These are phyloP conservation scores for Ceratocystis alfenasii DNA, from an alignment of 2,329 filamentous ascomycete genomes.

Conservation along the genomic window DNA sequence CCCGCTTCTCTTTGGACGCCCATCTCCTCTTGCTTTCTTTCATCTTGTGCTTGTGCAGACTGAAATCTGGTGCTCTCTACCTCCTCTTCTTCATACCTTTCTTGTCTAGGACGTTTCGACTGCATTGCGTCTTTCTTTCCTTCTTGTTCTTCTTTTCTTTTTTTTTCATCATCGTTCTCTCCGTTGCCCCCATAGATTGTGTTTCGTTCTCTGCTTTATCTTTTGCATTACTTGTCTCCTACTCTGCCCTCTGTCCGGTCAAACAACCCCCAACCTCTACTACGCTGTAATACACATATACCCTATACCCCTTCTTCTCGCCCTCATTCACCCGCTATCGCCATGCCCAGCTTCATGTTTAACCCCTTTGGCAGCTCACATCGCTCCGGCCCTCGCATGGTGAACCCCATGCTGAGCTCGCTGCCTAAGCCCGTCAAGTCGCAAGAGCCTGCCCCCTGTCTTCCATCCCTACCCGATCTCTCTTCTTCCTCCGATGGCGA, in stretches of 20 bases:
- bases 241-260: background rate
- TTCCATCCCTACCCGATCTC: conserved; percentile 13
- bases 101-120: too few relatives aligned
- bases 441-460: conserved; percentile 10
- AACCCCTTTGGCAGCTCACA: conserved; percentile 17
- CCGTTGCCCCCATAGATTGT: background rate
- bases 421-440: conserved; percentile 6
- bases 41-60: background rate
- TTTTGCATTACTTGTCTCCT: background rate
- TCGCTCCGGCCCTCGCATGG: conserved; percentile 18
- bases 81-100: too few relatives aligned
- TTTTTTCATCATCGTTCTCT: background rate
- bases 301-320: background rate
- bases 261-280: background rate
- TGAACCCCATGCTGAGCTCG: conserved; percentile 18
- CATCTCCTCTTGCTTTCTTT: background rate
- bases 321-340: background rate
- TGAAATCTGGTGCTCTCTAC: too few relatives aligned
- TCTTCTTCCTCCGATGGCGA: conserved; percentile 7
- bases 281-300: background rate
- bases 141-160: background rate
- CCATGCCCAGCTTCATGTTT: conserved; percentile 18
- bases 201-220: background rate
- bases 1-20: conserved; percentile 1
- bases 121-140: background rate